Percentiles rank a stretch among this genome's conserved stretches.
Evolutionary conservation across 2,329 filamentous ascomycete genomes (phyloP).

Genomic region (Aaosphaeria pasadenensis): DNA sequence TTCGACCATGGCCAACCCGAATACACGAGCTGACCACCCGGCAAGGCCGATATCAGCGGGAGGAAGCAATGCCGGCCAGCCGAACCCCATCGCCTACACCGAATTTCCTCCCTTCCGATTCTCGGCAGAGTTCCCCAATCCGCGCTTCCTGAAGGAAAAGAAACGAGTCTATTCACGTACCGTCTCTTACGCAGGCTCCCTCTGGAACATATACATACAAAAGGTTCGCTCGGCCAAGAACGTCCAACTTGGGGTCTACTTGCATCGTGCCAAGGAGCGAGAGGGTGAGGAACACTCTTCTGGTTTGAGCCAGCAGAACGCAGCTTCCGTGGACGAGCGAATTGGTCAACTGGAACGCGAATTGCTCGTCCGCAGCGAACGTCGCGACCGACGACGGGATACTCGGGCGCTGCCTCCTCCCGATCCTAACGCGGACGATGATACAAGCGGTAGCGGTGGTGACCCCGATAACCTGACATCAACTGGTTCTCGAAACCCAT

Average conservation of each 20-base stretch:
- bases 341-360: slow-evolving; percentile 55
- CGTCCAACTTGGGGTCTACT: slow-evolving; percentile 57
- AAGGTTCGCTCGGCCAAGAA: slow-evolving; percentile 55
- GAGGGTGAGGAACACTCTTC: slow-evolving; percentile 46
- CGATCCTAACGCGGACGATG: slow-evolving; percentile 33
- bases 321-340: slow-evolving; percentile 50
- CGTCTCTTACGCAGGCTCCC: slow-evolving; percentile 57
- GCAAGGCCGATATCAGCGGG: slow-evolving; percentile 33
- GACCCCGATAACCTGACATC: slow-evolving; percentile 42
- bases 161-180: slow-evolving; percentile 58
- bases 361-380: slow-evolving; percentile 46
- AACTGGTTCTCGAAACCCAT: slow-evolving; percentile 16
- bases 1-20: slow-evolving; percentile 35
- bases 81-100: slow-evolving; percentile 47
- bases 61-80: slow-evolving; percentile 32
- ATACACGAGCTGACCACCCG: slow-evolving; percentile 25
- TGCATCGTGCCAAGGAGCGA: slow-evolving; percentile 57
- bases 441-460: slow-evolving; percentile 46
- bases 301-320: slow-evolving; percentile 33
- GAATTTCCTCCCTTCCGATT: slow-evolving; percentile 59
- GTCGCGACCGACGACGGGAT: slow-evolving; percentile 28
- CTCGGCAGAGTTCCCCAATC: slow-evolving; percentile 56
- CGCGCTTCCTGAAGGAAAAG: slow-evolving; percentile 55
- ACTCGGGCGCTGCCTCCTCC: slow-evolving; percentile 14
- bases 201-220: slow-evolving; percentile 64